Conservation (phyloP, 2,329 filamentous ascomycete species). For the Hymenoscyphus albidus region DNA sequence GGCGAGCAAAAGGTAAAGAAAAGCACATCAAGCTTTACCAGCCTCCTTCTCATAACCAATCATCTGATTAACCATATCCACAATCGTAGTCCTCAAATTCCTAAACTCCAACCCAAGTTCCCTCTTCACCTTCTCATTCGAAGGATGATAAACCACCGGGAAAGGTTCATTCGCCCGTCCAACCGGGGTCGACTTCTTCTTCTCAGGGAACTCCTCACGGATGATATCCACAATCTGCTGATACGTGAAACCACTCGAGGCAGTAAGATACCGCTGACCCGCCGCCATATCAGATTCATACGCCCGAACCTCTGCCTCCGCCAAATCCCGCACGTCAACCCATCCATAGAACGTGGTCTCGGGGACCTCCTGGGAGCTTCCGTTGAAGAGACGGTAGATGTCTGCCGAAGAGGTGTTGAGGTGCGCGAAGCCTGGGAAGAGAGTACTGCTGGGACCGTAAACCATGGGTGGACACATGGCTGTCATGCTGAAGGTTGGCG, state of each 20-base stretch:
- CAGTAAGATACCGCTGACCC: slow-evolving; percentile 58
- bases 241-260: slow-evolving; percentile 56
- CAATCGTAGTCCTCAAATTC: slow-evolving; percentile 22
- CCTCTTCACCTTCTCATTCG: slow-evolving; percentile 25
- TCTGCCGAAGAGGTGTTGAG: slow-evolving; percentile 71
- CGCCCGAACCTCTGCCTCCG: slow-evolving; percentile 55
- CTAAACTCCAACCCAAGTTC: slow-evolving; percentile 28
- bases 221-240: slow-evolving; percentile 54
- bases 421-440: slow-evolving; percentile 53
- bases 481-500: slow-evolving; percentile 53
- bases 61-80: slow-evolving; percentile 27
- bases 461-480: slow-evolving; percentile 60
- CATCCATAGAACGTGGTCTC: slow-evolving; percentile 47
- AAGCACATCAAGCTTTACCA: slow-evolving; percentile 11
- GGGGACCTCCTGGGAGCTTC: slow-evolving; percentile 51
- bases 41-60: slow-evolving; percentile 24
- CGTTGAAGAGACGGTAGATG: slow-evolving; percentile 62
- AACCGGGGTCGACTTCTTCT: slow-evolving; percentile 45
- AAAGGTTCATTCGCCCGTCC: slow-evolving; percentile 14
- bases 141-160: slow-evolving; percentile 24
- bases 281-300: slow-evolving; percentile 52
- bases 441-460: slow-evolving; percentile 58
- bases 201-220: slow-evolving; percentile 49
- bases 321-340: slow-evolving; percentile 58
- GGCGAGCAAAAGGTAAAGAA: neutral